Base-by-base conservation (phyloP, 2,329 filamentous ascomycete species). In the Tolypocladium pustulatum region DNA sequence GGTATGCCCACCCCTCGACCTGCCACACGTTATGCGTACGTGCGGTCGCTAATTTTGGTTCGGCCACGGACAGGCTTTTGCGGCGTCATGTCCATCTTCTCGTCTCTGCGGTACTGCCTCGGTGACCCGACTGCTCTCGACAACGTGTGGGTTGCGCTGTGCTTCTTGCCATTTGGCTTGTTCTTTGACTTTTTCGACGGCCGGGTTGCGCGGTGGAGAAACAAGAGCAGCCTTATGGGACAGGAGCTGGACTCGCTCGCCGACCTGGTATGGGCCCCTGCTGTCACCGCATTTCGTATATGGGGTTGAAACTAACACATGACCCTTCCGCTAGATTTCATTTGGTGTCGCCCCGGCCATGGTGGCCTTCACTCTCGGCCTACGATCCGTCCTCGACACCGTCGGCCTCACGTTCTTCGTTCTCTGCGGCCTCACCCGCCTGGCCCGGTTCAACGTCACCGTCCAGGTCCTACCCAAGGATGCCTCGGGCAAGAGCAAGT, bases 131-230 rank as follows among this genome's bases (percentile, higher is more conserved):
- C 80, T 60, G 77, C 88, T 58, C 78, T 84, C 65, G 78, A 78
- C 57, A 88, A 91, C 66, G 77, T 97, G 58, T 97, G 90, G 83
- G 76, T 87, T 38, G 92, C 94, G 2, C 84, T 99, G 55, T 84
- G 79, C 5, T 90, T 97, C 73, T 89, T 97, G 74, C 93, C 93
- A 0, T 90, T 97, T 60, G 92, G 91, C 6, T 79, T 97, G 15
- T 97, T 97, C 78, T 97, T 97, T 73, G 94, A 99, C 74, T 95
- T 96, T 71, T 91, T 97, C 81, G 94, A 99, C 73, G 94, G 94
- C 70, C 94, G 92, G 71, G 92, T 99, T 58, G 94, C 94, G 63
- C 82, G 94, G 64, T 97, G 94, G 94, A 86, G 94, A 72, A 88
- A 91, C 76, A 99, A 97, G 86, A 94, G 90, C 68, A 95, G 90